Evolutionary conservation across 2,329 filamentous ascomycete species (phyloP), one percentile per base, ranked within the genome.

Genomic region (Fusarium sp.): DNA sequence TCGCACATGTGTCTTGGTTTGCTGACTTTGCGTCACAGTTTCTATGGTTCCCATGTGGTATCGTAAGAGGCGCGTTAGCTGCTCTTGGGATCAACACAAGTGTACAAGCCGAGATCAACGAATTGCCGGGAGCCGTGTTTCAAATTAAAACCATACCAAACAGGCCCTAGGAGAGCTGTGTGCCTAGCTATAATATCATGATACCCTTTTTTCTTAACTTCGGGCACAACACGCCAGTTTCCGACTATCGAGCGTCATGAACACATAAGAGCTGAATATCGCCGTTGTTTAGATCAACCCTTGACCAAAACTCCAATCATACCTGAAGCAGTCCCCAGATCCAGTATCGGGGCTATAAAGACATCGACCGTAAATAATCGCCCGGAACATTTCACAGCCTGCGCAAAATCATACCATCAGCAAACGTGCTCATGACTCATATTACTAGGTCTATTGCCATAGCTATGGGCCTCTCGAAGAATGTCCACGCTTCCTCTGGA

Each of bases 31-130:
- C 44, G 11, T 41, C 11, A 16, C 64, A 97, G 91, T 98, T 97
- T 79, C 85, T 99, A 16, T 98, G 93, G 88, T 98, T 98, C 76
- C 96, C 96, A 10, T 97, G 94, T 74, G 96, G 96, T 48, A 87
- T 99, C 50, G 93, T 99, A 65, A 88, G 95, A 61, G 96, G 96
- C 30, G 94, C 93, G n/a, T 83, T 99, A 51, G 91, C 94, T n/a
- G 94, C 91, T 52, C 84, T 99, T 83, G 96, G 95, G 8, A 94
- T 98, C 74, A 91, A 90, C 74, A 94, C 94, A 12, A 97, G 91
- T 2, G 95, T 99, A 3, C 93, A 97, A 74, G 96, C 94, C 7
- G 96, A 98, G 81, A 92, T 92, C 57, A 91, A 85, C 58, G 95
- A 97, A 78, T 84, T 99, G 57, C 96, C 96, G 1, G 88, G 88